These are phyloP conservation scores for Durio zibethinus DNA, from an alignment of 345 rosid species.

Conservation along the genomic window DNA sequence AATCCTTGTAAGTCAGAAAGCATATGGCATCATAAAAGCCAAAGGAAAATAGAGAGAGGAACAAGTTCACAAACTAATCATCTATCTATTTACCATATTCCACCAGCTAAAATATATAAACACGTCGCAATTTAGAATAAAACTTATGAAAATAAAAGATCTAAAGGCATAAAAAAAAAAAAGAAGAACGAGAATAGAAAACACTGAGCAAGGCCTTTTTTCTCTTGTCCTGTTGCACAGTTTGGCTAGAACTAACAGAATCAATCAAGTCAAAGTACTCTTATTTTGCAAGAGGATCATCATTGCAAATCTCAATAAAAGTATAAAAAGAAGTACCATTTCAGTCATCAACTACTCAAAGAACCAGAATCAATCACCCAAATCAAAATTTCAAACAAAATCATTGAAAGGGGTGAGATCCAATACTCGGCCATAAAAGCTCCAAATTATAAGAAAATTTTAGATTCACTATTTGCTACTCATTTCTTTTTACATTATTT, in stretches of 20 bases:
- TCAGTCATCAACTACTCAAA: neutral
- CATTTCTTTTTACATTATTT: neutral
- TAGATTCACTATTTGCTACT: neutral
- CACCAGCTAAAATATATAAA: neutral
- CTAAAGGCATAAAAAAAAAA: neutral
- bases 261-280: neutral
- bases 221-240: neutral
- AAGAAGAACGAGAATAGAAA: neutral
- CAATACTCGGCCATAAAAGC: neutral
- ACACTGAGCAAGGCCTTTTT: neutral
- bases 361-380: conserved; percentile 10
- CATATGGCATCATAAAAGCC: neutral
- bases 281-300: neutral
- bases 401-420: conserved; percentile 1
- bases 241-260: neutral
- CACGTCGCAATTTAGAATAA: neutral
- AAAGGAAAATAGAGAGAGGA: neutral
- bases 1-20: neutral
- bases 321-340: neutral
- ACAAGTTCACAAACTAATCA: neutral
- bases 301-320: neutral
- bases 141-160: neutral
- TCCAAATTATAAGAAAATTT: neutral
- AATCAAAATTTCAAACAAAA: conserved; percentile 20
- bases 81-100: neutral